Evolutionary conservation across 768 basidiomycete genomes (phyloP).

Genomic region (Phallus indusiatus): DNA sequence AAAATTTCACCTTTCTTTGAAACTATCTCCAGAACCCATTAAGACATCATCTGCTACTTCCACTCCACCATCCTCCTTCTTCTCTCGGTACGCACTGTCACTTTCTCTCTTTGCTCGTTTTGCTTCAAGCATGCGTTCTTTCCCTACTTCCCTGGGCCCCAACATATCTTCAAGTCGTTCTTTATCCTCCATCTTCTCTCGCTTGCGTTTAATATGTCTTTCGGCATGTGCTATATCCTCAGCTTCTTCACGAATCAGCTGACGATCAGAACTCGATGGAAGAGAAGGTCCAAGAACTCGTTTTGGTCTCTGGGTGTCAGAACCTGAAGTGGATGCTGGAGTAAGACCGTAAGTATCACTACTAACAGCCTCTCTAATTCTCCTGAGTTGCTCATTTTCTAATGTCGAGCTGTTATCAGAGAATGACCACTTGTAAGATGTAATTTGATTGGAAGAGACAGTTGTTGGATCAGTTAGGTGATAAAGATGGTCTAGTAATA

Average conservation of each 20-base stretch:
- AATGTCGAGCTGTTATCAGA: conserved; percentile 53
- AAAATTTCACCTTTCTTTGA: conserved; percentile 54
- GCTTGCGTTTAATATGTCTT: conserved; percentile 51
- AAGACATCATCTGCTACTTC: conserved; percentile 74
- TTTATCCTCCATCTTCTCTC: conserved; percentile 53
- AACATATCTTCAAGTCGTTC: conserved; percentile 69
- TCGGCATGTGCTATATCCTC: conserved; percentile 45
- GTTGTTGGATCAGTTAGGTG: conserved; percentile 47
- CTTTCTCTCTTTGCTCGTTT: conserved; percentile 63
- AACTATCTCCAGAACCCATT: conserved; percentile 77
- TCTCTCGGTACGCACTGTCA: conserved; percentile 62
- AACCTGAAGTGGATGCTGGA: conserved; percentile 7
- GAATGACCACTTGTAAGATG: conserved; percentile 85
- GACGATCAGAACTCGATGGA: conserved; percentile 59
- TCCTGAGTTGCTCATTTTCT: conserved; percentile 49
- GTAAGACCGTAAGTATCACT: conserved; percentile 31
- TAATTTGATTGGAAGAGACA: conserved; percentile 55
- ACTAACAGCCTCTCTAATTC: conserved; percentile 50
- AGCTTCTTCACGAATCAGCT: conserved; percentile 55
- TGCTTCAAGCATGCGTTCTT: conserved; percentile 83
- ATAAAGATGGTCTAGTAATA: conserved; percentile 42
- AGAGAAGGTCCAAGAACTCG: conserved; percentile 58
- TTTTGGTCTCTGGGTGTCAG: conserved; percentile 19
- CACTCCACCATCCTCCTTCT: conserved; percentile 62
- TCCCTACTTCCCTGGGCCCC: conserved; percentile 71